These are phyloP conservation scores for Amaranthus tricolor DNA, from an alignment of 179 eudicot species.

Conservation along the genomic window DNA sequence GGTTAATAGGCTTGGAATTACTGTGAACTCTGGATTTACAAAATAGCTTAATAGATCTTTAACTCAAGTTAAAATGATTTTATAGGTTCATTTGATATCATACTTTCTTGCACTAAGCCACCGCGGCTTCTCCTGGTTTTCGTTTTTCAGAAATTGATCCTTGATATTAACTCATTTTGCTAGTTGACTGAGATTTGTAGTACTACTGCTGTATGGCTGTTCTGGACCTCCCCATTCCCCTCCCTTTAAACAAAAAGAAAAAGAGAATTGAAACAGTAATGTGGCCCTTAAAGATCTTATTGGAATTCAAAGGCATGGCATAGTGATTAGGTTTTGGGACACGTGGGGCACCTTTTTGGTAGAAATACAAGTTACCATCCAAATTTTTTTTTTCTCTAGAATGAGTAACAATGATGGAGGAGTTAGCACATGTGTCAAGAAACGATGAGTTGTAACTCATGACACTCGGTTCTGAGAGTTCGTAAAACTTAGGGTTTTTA, in stretches of 20 bases:
- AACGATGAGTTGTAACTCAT: background rate
- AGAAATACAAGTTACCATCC: no score
- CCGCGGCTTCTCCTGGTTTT: background rate
- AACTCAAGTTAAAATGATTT: background rate
- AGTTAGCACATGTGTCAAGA: background rate
- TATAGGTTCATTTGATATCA: background rate
- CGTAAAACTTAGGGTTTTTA: background rate
- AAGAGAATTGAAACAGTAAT: background rate
- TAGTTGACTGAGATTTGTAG: background rate
- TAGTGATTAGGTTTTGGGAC: background rate
- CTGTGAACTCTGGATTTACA: background rate
- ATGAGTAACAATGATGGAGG: no score
- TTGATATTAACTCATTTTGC: background rate
- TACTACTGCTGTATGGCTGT: background rate
- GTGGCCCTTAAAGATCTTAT: background rate
- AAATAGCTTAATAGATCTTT: background rate
- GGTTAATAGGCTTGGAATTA: background rate
- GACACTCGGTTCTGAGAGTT: background rate
- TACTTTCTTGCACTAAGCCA: background rate
- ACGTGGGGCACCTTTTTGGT: background rate
- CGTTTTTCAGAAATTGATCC: background rate
- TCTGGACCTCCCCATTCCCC: background rate
- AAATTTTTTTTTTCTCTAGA: no score
- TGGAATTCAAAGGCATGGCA: background rate
- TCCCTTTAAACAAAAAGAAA: no score